Conservation (phyloP, 306 rosid species). For the Cicer pinnatifidum region DNA sequence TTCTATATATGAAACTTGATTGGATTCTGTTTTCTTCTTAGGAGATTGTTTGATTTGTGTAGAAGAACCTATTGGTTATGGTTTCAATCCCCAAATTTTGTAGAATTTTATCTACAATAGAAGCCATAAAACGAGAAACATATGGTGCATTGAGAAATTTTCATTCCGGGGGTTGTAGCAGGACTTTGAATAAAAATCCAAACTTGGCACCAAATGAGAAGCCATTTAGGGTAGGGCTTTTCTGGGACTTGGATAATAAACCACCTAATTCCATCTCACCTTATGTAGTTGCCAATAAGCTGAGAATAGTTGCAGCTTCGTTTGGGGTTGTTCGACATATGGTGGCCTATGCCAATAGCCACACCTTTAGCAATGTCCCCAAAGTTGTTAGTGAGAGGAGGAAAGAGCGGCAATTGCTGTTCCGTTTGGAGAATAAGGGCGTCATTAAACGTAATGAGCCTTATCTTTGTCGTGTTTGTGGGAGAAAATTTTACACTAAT, state of each 20-base stretch:
- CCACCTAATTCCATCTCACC: conserved; percentile 76
- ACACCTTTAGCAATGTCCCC: conserved; percentile 60
- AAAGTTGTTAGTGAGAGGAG: conserved; percentile 56
- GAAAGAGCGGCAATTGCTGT: conserved; percentile 55
- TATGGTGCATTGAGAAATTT: conserved; percentile 34
- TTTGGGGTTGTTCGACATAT: conserved; percentile 67
- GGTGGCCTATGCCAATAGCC: conserved; percentile 75
- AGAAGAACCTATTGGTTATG: conserved; percentile 41
- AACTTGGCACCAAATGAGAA: conserved; percentile 35
- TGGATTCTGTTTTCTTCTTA: conserved; percentile 21
- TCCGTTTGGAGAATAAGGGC: conserved; percentile 62
- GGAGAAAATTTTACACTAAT: conserved; percentile 66
- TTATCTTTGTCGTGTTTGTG: conserved; percentile 74
- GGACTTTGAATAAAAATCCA: conserved; percentile 26
- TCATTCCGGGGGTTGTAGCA: conserved; percentile 33
- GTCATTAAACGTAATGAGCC: conserved; percentile 59
- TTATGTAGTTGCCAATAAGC: conserved; percentile 72
- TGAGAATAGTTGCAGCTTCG: conserved; percentile 67
- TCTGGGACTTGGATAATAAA: conserved; percentile 88
- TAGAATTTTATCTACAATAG: conserved; percentile 29
- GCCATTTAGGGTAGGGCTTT: conserved; percentile 63
- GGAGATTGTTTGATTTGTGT: conserved; percentile 7
- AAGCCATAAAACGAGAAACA: background rate
- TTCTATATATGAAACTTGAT: conserved; percentile 11
- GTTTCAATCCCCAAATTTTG: conserved; percentile 46